Evolutionary conservation across 331 rosid genomes (phyloP), one percentile per base, ranked within the genome.

Genomic region (Ulmus americana): DNA sequence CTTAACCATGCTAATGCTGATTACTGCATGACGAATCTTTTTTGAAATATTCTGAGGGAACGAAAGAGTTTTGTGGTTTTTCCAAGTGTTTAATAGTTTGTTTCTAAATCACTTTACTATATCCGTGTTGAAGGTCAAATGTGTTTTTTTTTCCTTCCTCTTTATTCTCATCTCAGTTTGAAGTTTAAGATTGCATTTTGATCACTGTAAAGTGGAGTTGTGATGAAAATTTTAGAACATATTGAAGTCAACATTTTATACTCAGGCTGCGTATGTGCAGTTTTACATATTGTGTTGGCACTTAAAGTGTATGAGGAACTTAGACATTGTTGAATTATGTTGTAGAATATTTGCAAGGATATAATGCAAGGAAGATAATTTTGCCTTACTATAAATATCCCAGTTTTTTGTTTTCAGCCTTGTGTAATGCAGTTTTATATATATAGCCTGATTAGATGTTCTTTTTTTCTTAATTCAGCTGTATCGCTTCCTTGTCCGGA

Each of bases 401-500:
- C 16, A 7, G 0, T 61, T 8, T 44, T 15, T 61, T 8, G 16
- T 10, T 15, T 16, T 13, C 9, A 8, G 10, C 1, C 14, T 20
- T 3, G 14, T 46, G 43, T 12, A 8, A 56, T 67, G 38, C 20
- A 14, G 0, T 55, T 55, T 14, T 9, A 8, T n/a, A 10, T 2
- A 6, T 69, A 0, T 54, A 43, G 53, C 61, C 76, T 81, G 77
- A 83, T 49, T 52, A 10, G 16, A 47, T 1, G 57, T 6, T 4
- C 12, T 11, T 18, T 73, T 59, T 74, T 63, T 39, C 15, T 1
- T 58, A 2, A 4, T 28, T 54, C 83, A 86, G 97, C 90, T 86
- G 7, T 86, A 86, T 52, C 83, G 91, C 52, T 89, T 89, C 70
- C 87, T 89, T 42, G 91, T 82, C 10, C 71, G 91, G 64, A 84